Percentiles rank a stretch among this genome's conserved stretches.
These are phyloP conservation scores for Tricholoma flavovirens DNA, from an alignment of 768 basidiomycete genomes.

Conservation along the genomic window DNA sequence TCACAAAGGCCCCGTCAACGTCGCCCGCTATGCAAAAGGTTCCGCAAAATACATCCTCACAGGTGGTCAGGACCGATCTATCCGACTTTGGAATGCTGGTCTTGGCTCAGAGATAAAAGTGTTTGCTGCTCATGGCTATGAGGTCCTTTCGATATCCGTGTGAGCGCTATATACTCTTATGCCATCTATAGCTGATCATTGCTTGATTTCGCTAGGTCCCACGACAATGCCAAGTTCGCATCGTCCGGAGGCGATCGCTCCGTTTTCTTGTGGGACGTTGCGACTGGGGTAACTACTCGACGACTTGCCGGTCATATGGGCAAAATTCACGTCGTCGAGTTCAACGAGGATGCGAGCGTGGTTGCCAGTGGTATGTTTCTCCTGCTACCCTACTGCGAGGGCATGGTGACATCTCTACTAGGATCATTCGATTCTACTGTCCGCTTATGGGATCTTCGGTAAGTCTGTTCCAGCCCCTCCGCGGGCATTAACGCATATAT, in stretches of 20 bases:
- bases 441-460: constrained; percentile 90
- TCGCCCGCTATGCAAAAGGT: constrained; percentile 88
- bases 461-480: constrained; percentile 14
- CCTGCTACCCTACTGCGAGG: neutral
- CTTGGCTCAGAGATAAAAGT: constrained; percentile 86
- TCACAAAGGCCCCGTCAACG: constrained; percentile 85
- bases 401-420: constrained; percentile 22
- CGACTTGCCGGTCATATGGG: constrained; percentile 86
- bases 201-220: constrained; percentile 44
- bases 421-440: constrained; percentile 93
- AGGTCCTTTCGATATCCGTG: constrained; percentile 89
- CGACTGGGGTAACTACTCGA: constrained; percentile 75
- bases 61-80: constrained; percentile 86
- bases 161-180: constrained; percentile 33
- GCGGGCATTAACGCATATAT: neutral
- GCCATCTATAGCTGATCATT: neutral
- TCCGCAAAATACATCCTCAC: constrained; percentile 85
- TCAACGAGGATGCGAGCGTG: constrained; percentile 83
- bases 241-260: constrained; percentile 92
- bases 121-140: constrained; percentile 92
- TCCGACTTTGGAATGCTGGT: constrained; percentile 88
- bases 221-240: constrained; percentile 92
- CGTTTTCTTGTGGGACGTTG: constrained; percentile 95
- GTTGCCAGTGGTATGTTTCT: constrained; percentile 70
- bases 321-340: constrained; percentile 86